Evolutionary conservation across 1,139 yeast species (phyloP), one percentile per base, ranked within the genome.

Genomic region (Scheffersomyces titani): DNA sequence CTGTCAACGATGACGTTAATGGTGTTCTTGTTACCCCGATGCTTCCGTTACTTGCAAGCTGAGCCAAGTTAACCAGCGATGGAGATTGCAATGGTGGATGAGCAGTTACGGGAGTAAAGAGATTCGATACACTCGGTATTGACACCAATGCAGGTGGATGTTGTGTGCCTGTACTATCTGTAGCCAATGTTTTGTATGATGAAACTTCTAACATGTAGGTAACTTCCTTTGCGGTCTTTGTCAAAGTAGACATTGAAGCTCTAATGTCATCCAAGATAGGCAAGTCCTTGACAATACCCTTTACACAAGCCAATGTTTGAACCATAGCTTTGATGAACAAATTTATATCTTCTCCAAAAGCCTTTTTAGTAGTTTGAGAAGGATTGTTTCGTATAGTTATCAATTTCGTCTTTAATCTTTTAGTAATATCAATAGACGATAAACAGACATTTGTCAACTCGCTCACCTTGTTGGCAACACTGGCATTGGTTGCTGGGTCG

Each of bases 211-310:
- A 74, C 63, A 90, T 78, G 16, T 90, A 86, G 0, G 98, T 92
- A 13, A 93, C 90, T 65, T 93, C 98, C 67, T 93, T 93, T 2
- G 97, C 91, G 4, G 93, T 89, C 61, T 92, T 87, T 0, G 98
- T 92, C 57, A 93, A 76, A 44, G 87, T 84, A 0, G 97, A 91
- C 75, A 93, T 82, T 6, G 90, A 88, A 5, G 91, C 86, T 59
- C 97, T 78, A 3, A 90, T 90, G 57, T 90, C 97, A 63, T 90
- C 88, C 53, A 93, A 77, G 16, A 87, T 82, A 0, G 97, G 94
- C 57, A 92, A 77, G 64, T 91, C 97, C 56, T 83, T 81, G 83
- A 91, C 89, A n/a, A 94, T 86, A 0, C 86, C 84, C 68, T 92
- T 92, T 0, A 96, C 92, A 0, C 92, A 85, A 1, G 94, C 94